These are phyloP conservation scores for Scheffersomyces spartinae DNA, from an alignment of 805 yeast species.

Conservation along the genomic window DNA sequence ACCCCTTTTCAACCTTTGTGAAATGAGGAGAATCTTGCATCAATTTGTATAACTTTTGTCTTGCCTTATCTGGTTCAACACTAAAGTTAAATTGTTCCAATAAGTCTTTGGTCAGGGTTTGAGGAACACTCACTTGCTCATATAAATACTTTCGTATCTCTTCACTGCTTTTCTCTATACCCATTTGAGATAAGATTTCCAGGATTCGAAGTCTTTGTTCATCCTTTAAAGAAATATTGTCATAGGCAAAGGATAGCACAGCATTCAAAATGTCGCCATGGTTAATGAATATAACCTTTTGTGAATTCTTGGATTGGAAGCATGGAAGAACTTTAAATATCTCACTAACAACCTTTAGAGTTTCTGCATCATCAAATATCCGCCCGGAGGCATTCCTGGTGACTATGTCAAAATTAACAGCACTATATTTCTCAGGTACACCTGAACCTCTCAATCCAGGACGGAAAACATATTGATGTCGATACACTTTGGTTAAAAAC, in stretches of 20 bases:
- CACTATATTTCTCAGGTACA: slow-evolving; percentile 68
- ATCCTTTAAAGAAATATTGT: slow-evolving; percentile 61
- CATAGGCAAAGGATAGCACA: slow-evolving; percentile 54
- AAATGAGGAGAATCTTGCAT: slow-evolving; percentile 67
- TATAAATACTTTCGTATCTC: slow-evolving; percentile 35
- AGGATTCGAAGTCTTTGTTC: slow-evolving; percentile 54
- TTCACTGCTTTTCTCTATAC: slow-evolving; percentile 52
- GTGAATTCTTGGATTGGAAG: slow-evolving; percentile 35
- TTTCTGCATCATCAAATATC: slow-evolving; percentile 73
- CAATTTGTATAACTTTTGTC: slow-evolving; percentile 47
- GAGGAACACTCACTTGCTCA: slow-evolving; percentile 59
- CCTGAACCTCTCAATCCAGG: slow-evolving; percentile 43
- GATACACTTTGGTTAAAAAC: slow-evolving; percentile 47
- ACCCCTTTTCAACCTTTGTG: slow-evolving; percentile 47
- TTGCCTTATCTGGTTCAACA: slow-evolving; percentile 55
- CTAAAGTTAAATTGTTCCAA: slow-evolving; percentile 65
- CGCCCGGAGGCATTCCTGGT: slow-evolving; percentile 33
- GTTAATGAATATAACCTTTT: slow-evolving; percentile 53
- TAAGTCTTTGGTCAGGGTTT: slow-evolving; percentile 73
- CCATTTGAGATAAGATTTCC: slow-evolving; percentile 64
- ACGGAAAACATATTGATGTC: slow-evolving; percentile 76
- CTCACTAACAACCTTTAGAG: slow-evolving; percentile 73
- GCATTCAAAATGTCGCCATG: slow-evolving; percentile 74
- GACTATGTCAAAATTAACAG: slow-evolving; percentile 78
- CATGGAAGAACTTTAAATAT: slow-evolving; percentile 56